Conservation (phyloP, 768 basidiomycete genomes). For the Holtermannia corniformis region DNA sequence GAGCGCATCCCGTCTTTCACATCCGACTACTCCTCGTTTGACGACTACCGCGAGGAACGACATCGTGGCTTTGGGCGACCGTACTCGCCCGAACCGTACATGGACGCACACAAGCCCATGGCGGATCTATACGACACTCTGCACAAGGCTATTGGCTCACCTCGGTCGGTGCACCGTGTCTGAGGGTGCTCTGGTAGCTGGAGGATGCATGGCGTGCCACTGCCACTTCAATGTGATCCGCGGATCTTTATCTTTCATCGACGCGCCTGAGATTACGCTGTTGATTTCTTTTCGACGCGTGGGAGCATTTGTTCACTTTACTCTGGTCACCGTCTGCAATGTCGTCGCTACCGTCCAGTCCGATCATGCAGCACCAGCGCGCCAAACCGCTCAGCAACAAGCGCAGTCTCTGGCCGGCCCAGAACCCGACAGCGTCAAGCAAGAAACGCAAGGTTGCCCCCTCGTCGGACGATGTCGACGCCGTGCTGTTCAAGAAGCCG, state of each 20-base stretch:
- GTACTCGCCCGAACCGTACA: background rate
- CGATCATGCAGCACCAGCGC: background rate
- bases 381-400: background rate
- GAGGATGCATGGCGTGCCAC: no score
- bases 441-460: background rate
- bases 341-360: background rate
- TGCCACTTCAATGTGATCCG: no score
- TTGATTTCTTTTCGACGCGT: background rate
- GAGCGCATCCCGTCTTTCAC: background rate
- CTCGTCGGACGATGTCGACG: background rate
- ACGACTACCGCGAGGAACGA: background rate
- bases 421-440: background rate
- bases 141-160: background rate
- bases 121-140: background rate
- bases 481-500: background rate
- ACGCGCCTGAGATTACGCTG: no score
- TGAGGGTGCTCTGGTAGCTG: no score
- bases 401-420: background rate
- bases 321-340: background rate
- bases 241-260: no score
- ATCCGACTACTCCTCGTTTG: background rate
- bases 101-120: background rate
- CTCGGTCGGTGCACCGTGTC: no score
- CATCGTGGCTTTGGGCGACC: background rate
- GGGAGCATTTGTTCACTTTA: no score